Conservation (phyloP, 495 filamentous ascomycete species). For the Aspergillus kassunensis region DNA sequence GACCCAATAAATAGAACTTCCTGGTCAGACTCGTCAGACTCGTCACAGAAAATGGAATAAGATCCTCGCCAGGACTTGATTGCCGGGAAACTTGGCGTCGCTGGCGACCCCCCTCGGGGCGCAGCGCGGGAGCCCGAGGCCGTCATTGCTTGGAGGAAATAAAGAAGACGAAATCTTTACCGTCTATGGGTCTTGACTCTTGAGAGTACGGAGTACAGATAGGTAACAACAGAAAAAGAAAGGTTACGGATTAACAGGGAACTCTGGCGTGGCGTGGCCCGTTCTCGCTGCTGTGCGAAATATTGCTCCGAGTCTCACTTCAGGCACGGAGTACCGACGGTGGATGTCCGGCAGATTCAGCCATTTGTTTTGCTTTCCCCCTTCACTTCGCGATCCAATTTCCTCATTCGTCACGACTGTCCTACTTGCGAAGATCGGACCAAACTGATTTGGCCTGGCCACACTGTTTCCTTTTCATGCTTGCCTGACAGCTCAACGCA, state of each 20-base stretch:
- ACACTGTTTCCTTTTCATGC: not conserved
- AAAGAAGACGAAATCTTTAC: too few species aligned
- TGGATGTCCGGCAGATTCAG: not conserved
- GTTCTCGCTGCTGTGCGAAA: not conserved
- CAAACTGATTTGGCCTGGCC: not conserved
- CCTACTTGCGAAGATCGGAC: too few species aligned
- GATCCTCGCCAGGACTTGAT: constrained; percentile 7
- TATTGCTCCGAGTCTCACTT: not conserved
- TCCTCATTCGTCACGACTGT: not conserved
- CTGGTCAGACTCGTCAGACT: too few species aligned
- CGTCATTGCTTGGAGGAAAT: not conserved
- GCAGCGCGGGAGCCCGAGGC: not conserved
- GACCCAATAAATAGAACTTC: constrained; percentile 2
- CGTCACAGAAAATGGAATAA: too few species aligned
- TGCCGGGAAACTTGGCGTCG: not conserved
- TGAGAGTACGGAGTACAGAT: too few species aligned
- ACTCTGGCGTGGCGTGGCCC: constrained; percentile 1
- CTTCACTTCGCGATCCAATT: not conserved
- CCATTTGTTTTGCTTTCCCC: not conserved
- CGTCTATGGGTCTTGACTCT: too few species aligned
- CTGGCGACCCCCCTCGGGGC: not conserved
- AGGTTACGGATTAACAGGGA: not conserved
- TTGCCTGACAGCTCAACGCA: not conserved
- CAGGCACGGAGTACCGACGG: not conserved
- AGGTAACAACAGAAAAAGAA: not conserved